Base-by-base conservation (phyloP, 2,329 filamentous ascomycete species). In the Neonectria magnoliae region DNA sequence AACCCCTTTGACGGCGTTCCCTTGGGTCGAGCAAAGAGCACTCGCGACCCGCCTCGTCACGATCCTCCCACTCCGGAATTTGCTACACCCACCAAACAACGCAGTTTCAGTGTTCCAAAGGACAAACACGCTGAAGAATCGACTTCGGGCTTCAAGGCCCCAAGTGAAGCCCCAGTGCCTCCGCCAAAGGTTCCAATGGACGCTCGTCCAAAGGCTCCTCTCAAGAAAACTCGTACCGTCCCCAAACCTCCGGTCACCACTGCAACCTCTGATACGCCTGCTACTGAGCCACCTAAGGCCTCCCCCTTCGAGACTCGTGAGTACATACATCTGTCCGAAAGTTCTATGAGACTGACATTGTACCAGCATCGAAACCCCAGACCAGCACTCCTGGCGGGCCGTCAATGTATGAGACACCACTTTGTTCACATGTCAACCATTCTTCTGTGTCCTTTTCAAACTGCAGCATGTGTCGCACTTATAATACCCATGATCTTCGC, bases 1-100 rank as follows among this genome's bases (percentile, higher is more conserved):
- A 84, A 88, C 50, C 83, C 86, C 0, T 88, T 87, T 63, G 86
- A 87, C 48, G 83, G 81, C 2, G 76, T 74, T 7, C 72, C 79
- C 10, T 61, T 84, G n/a, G 77, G 78, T 52, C 79, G 84, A n/a
- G 78, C 83, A 5, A 81, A 79, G 65, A 86, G 83, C 74, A 81
- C 80, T 18, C 80, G 82, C 36, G 79, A 81, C 33, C 68, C 76
- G 8, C 67, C 74, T 14, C 77, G 76, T 16, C 74, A 62, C 38
- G 70, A 74, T 22, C 74, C 67, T 44, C 60, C 61, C 57, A 62
- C 71, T 58, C 60, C 72, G 2, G 69, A 75, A 6, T 70, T 71
- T 8, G 66, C 62, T 18, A 51, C 57, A 20, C 71, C 69, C 6
- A 68, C 72, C 13, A 72, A 72, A 50, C 71, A 76, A 57, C 77